Evolutionary conservation across 306 rosid genomes (phyloP).

Genomic region (Citrullus amarus): DNA sequence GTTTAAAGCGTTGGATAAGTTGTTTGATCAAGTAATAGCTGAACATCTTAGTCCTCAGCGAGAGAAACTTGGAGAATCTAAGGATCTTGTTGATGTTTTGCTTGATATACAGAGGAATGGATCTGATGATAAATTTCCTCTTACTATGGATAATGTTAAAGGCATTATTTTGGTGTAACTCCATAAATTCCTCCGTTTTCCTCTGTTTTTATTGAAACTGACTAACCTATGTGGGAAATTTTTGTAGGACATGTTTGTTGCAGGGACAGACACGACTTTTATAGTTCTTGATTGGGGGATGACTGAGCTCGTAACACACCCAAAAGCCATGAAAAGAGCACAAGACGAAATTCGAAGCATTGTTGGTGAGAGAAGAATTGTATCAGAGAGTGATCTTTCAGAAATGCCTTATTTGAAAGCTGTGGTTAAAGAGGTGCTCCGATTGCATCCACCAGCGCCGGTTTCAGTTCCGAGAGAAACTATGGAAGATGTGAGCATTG

Average conservation of each 20-base stretch:
- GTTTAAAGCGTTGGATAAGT: slow-evolving; percentile 12
- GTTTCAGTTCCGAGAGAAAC: slow-evolving; percentile 30
- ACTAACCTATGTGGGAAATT: no score
- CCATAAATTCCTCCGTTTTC: background rate
- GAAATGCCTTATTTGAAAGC: slow-evolving; percentile 20
- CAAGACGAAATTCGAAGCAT: slow-evolving; percentile 17
- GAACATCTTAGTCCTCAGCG: slow-evolving; percentile 10
- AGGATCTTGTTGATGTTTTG: slow-evolving; percentile 32
- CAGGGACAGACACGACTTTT: slow-evolving; percentile 12
- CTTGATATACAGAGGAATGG: slow-evolving; percentile 16
- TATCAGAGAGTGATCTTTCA: slow-evolving; percentile 18
- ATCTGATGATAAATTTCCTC: slow-evolving; percentile 17
- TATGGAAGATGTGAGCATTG: slow-evolving; percentile 15
- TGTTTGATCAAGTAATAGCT: slow-evolving; percentile 21
- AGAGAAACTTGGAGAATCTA: background rate
- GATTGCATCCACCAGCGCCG: slow-evolving; percentile 27
- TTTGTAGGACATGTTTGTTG: slow-evolving; percentile 16
- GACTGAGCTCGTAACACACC: slow-evolving; percentile 13
- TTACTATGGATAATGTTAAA: slow-evolving; percentile 27
- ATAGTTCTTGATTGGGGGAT: slow-evolving; percentile 14
- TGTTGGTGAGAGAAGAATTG: background rate
- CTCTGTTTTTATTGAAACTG: background rate
- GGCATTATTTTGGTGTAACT: slow-evolving; percentile 25
- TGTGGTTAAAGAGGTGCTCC: slow-evolving; percentile 22
- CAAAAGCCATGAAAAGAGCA: slow-evolving; percentile 12